Conservation (phyloP, 2,329 filamentous ascomycete genomes). For the Huntiella savannae region DNA sequence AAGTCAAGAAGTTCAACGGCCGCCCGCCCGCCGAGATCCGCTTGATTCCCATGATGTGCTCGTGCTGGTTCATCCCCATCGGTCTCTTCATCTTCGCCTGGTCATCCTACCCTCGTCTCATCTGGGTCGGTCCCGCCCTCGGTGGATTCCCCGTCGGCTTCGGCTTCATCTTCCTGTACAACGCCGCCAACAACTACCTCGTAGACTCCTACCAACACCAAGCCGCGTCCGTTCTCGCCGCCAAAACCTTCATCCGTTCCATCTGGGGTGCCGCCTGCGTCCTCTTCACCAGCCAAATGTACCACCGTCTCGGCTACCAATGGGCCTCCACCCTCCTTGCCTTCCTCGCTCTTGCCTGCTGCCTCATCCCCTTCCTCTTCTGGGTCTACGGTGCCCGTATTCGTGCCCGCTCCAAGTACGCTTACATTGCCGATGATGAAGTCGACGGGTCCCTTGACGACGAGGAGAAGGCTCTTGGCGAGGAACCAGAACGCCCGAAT, state of each 20-base stretch:
- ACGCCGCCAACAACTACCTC: slow-evolving; percentile 58
- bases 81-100: slow-evolving; percentile 41
- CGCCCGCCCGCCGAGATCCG: slow-evolving; percentile 59
- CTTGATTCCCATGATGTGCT: slow-evolving; percentile 65
- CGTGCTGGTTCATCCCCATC: slow-evolving; percentile 50
- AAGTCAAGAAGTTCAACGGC: slow-evolving; percentile 44
- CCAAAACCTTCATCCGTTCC: slow-evolving; percentile 61
- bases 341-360: slow-evolving; percentile 60
- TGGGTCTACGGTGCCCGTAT: slow-evolving; percentile 60
- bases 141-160: slow-evolving; percentile 57
- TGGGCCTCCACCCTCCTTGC: slow-evolving; percentile 58
- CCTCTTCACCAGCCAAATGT: slow-evolving; percentile 71
- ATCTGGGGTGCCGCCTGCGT: slow-evolving; percentile 66
- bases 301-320: slow-evolving; percentile 48
- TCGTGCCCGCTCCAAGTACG: slow-evolving; percentile 49
- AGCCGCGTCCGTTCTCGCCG: slow-evolving; percentile 62
- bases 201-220: slow-evolving; percentile 47
- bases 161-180: slow-evolving; percentile 71
- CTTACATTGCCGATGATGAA: slow-evolving; percentile 43
- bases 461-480: background rate
- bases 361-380: slow-evolving; percentile 66
- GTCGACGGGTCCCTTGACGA: slow-evolving; percentile 2
- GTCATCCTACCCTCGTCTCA: slow-evolving; percentile 43
- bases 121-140: slow-evolving; percentile 53
- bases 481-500: background rate